These are phyloP conservation scores for Macrotyloma uniflorum DNA, from an alignment of 306 rosid species.

Conservation along the genomic window DNA sequence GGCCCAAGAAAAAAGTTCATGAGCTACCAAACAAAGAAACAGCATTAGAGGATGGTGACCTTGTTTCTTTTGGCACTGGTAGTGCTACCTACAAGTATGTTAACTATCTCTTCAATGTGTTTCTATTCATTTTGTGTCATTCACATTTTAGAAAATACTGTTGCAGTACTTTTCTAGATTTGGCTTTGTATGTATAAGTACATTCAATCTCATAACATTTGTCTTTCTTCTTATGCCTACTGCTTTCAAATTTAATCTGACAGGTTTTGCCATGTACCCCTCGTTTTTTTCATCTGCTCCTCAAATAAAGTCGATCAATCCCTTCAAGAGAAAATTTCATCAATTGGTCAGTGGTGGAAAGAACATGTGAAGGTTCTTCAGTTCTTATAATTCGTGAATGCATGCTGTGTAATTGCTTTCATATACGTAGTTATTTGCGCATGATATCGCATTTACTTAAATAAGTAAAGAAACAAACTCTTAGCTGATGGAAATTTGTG, in stretches of 20 bases:
- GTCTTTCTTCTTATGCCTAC: conserved; percentile 3
- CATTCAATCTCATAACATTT: conserved; percentile 21
- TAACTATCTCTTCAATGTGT: conserved; percentile 4
- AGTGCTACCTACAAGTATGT: conserved; percentile 80
- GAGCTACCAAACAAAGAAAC: conserved; percentile 81
- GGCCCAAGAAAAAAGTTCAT: conserved; percentile 64
- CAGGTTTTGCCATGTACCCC: conserved; percentile 85
- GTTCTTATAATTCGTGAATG: conserved; percentile 32
- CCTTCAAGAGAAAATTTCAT: conserved; percentile 67
- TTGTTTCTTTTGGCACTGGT: conserved; percentile 92
- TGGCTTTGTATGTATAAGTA: background rate
- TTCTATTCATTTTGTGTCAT: conserved; percentile 23
- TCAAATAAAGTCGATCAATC: conserved; percentile 54
- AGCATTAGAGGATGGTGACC: conserved; percentile 65
- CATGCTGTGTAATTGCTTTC: conserved; percentile 20
- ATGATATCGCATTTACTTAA: conserved; percentile 11
- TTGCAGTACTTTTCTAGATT: conserved; percentile 29
- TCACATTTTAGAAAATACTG: conserved; percentile 2
- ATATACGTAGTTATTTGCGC: conserved; percentile 17
- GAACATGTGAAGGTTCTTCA: conserved; percentile 22
- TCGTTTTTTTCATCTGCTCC: conserved; percentile 55
- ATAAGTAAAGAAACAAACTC: conserved; percentile 8
- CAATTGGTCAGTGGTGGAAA: conserved; percentile 69
- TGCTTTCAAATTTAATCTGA: conserved; percentile 36
- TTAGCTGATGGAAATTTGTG: background rate